Conservation (phyloP, 176 grass and related monocot genomes). For the Oryza australiensis region DNA sequence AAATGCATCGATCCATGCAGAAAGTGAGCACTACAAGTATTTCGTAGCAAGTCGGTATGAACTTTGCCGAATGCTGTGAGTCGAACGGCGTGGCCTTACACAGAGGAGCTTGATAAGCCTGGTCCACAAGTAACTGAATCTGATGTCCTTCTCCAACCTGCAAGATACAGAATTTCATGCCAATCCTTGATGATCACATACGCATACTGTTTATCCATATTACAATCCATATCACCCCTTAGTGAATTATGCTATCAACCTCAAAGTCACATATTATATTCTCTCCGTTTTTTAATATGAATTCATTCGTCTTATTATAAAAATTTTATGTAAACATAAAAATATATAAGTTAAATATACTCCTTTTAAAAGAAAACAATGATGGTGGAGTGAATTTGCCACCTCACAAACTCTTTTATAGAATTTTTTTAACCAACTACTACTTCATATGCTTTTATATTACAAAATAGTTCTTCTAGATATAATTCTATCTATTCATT, state of each 20-base stretch:
- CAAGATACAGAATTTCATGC: not conserved
- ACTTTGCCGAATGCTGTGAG: not conserved
- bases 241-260: not conserved
- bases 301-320: no score
- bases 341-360: no score
- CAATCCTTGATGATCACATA: not conserved
- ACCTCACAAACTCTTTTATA: no score
- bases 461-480: no score
- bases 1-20: not conserved
- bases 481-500: no score
- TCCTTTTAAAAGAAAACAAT: no score
- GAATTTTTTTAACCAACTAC: no score
- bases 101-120: conserved; percentile 53
- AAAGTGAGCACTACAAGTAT: not conserved
- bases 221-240: no score
- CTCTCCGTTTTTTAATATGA: no score
- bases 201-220: not conserved
- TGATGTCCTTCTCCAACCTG: conserved; percentile 68
- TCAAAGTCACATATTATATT: not conserved
- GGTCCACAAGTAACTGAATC: conserved; percentile 59
- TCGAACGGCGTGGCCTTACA: conserved; percentile 33
- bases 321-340: no score
- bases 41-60: not conserved
- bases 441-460: no score
- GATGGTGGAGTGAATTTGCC: no score